A percentile compares a stretch with the other conserved stretches of the same genome.
Evolutionary conservation across 306 rosid species (phyloP).

Genomic region (Dryas octopetala): DNA sequence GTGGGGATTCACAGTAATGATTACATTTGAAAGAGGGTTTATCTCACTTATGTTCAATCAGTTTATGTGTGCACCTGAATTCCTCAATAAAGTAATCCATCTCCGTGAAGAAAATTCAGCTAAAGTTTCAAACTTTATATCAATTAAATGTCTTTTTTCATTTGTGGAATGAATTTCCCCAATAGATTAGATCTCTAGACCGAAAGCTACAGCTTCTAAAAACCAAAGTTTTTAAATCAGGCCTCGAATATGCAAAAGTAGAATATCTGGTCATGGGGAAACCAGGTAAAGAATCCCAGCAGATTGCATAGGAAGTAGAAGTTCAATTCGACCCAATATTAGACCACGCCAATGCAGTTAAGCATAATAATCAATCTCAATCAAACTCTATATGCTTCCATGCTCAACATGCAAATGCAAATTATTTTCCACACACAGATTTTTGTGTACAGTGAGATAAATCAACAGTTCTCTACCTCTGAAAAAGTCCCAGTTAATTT

Average conservation of each 20-base stretch:
- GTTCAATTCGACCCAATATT: not conserved
- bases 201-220: not conserved
- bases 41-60: not conserved
- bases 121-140: not conserved
- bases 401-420: not conserved
- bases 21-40: not conserved
- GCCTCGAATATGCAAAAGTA: not conserved
- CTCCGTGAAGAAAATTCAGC: not conserved
- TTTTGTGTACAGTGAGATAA: not conserved
- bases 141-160: not conserved
- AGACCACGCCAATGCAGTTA: not conserved
- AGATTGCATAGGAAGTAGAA: not conserved
- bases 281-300: not conserved
- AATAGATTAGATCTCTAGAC: not conserved
- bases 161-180: not conserved
- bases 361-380: slow-evolving; percentile 4
- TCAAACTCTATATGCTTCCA: not conserved
- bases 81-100: not conserved
- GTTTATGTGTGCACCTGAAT: not conserved
- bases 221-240: not conserved
- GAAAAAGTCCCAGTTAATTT: slow-evolving; percentile 98
- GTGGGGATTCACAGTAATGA: not conserved
- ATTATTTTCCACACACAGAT: not conserved
- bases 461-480: slow-evolving; percentile 55
- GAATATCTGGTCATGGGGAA: not conserved